These are phyloP conservation scores for Lachnum nothofagi DNA, from an alignment of 2,329 filamentous ascomycete species.

Conservation along the genomic window DNA sequence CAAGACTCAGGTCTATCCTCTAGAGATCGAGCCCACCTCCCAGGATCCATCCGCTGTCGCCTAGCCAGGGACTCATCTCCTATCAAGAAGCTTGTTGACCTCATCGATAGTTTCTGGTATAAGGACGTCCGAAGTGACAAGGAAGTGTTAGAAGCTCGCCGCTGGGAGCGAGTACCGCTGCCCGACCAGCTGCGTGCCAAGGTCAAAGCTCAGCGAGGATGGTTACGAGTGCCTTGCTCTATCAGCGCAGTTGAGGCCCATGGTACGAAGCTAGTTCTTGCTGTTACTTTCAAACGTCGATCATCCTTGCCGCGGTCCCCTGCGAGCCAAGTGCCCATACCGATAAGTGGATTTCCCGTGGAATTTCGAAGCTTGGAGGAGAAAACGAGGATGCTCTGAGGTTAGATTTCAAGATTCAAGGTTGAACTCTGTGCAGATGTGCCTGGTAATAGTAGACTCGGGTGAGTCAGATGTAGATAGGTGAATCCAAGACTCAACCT, in stretches of 20 bases:
- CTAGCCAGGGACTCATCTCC: background rate
- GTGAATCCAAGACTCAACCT: too few relatives aligned
- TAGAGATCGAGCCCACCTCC: background rate
- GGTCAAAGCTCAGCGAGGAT: background rate
- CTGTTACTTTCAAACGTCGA: background rate
- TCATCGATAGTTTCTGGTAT: conserved; percentile 5
- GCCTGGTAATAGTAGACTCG: too few relatives aligned
- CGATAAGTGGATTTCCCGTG: background rate
- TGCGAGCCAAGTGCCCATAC: background rate
- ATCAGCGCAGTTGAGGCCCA: background rate
- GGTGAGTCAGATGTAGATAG: too few relatives aligned
- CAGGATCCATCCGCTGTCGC: conserved; percentile 2
- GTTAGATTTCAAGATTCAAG: too few relatives aligned
- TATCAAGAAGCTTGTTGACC: background rate
- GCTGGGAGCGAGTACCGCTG: background rate
- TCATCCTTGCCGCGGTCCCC: background rate
- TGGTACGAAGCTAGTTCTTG: background rate
- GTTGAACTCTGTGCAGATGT: too few relatives aligned
- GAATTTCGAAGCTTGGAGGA: background rate
- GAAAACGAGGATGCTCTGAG: background rate
- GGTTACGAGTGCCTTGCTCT: conserved; percentile 1
- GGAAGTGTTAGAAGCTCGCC: background rate
- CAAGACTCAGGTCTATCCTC: background rate
- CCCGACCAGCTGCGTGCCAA: background rate
- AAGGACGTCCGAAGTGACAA: background rate